Percentiles rank a stretch among this genome's conserved stretches.
Conservation (phyloP, 2,329 filamentous ascomycete species). For the Colletotrichum agaves region DNA sequence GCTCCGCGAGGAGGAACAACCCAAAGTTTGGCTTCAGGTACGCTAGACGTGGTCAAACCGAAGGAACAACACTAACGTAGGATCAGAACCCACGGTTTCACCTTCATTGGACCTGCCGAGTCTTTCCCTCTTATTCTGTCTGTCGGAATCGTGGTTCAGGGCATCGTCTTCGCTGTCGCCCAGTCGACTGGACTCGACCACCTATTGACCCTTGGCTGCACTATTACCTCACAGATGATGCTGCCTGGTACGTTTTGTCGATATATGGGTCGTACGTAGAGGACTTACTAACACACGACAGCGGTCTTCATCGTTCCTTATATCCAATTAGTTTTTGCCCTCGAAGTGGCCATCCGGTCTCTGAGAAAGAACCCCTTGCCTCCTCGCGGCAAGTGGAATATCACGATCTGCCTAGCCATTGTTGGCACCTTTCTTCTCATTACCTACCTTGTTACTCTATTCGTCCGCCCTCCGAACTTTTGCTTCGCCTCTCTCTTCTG, state of each 20-base stretch:
- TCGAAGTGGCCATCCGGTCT: slow-evolving; percentile 69
- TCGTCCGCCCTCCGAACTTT: slow-evolving; percentile 64
- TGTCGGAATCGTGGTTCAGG: slow-evolving; percentile 67
- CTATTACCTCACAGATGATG: slow-evolving; percentile 65
- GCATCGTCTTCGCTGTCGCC: slow-evolving; percentile 65
- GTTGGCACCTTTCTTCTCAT: slow-evolving; percentile 62
- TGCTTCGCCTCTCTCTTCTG: slow-evolving; percentile 77
- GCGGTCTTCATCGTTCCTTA: slow-evolving; percentile 75
- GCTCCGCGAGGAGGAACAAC: slow-evolving; percentile 53
- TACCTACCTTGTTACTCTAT: slow-evolving; percentile 68
- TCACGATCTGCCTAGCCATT: slow-evolving; percentile 64
- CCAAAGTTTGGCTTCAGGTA: slow-evolving; percentile 56
- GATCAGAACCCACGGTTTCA: slow-evolving; percentile 51
- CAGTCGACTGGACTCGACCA: slow-evolving; percentile 66
- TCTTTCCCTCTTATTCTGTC: slow-evolving; percentile 67
- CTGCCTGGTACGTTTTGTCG: slow-evolving; percentile 62
- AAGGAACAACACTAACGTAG: not conserved
- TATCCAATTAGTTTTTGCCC: slow-evolving; percentile 72
- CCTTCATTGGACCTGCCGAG: slow-evolving; percentile 59
- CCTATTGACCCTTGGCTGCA: slow-evolving; percentile 63
- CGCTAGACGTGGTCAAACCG: not conserved
- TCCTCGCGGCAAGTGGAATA: slow-evolving; percentile 68
- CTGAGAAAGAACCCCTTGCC: slow-evolving; percentile 66
- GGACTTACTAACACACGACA: slow-evolving; percentile 48
- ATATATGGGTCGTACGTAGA: not conserved